Evolutionary conservation across 129 eudicot species (phyloP).

Genomic region (Centaurea solstitialis): DNA sequence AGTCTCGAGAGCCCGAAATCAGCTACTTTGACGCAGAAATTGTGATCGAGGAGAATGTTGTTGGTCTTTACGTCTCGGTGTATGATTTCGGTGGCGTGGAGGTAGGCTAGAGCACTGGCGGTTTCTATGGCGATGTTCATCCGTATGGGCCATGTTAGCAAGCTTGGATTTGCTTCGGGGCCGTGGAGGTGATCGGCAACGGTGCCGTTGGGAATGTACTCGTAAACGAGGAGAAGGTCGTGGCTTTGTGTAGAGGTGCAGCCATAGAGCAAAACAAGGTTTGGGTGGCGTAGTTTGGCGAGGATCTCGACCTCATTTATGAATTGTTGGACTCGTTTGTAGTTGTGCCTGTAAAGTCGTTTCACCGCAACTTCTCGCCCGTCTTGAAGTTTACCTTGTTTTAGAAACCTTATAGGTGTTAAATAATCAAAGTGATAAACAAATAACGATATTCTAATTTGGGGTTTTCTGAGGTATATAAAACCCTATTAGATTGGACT

Average conservation of each 20-base stretch:
- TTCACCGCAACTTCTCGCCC: conserved; percentile 82
- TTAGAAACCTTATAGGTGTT: not conserved
- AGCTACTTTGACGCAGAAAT: conserved; percentile 49
- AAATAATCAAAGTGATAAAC: not conserved
- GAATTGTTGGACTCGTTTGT: conserved; percentile 56
- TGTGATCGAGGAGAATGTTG: conserved; percentile 53
- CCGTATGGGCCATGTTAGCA: conserved; percentile 61
- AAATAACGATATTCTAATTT: not conserved
- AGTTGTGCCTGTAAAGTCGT: conserved; percentile 62
- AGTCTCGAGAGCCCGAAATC: conserved; percentile 59
- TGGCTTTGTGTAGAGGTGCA: conserved; percentile 59
- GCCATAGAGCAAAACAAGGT: conserved; percentile 66
- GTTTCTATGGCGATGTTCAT: conserved; percentile 76
- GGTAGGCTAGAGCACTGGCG: conserved; percentile 71
- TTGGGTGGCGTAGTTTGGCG: conserved; percentile 50
- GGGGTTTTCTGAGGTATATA: not conserved
- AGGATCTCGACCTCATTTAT: conserved; percentile 66
- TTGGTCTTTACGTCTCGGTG: conserved; percentile 53
- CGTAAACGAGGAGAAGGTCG: conserved; percentile 65
- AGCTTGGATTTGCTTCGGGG: conserved; percentile 21
- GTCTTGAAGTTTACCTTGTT: conserved; percentile 60
- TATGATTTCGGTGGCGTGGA: conserved; percentile 62
- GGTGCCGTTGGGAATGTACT: conserved; percentile 58
- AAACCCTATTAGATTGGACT: too few relatives aligned
- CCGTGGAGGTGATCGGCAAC: conserved; percentile 78